Base-by-base conservation (phyloP, 371 early-diverging fungal species). In the Mortierella sp. region DNA sequence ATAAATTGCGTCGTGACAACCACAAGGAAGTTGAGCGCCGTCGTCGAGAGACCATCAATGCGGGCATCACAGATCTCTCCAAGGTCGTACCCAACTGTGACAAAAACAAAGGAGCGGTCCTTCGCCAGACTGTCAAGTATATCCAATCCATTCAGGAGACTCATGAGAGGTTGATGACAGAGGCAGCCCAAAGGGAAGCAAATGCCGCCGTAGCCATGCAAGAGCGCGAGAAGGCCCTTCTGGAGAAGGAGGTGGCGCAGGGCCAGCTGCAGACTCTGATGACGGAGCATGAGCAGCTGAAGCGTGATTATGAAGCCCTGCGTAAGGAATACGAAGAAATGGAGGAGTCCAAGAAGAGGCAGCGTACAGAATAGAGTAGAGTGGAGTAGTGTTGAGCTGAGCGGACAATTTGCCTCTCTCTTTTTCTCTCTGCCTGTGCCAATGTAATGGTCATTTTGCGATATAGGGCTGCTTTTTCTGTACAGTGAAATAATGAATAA, bases 11-110 rank as follows among this genome's bases (percentile, higher is more conserved):
- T 42, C 84, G 92, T 12, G 92, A 94, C 60, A 94, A 89, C 71
- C 97, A 96, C 81, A 96, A 95, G 82, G 90, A 93, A 60, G 95
- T 97, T 4, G 97, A 97, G 78, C 84, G 95, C 39, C 87, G 94
- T 43, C 90, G 97, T 51, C 89, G 97, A 43, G 97, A 97, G 69
- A 89, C 89, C 1, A 97, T 97, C 78, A 95, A 94, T 65, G 88
- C 88, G 8, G 95, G 95, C 0, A 96, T 97, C 62, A 89, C 86
- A 41, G 90, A 90, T 26, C 70, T 97, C 42, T 91, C 93, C 6
- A 82, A 85, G 44, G 81, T 97, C 17, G 85, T 97, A 5, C 96
- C 97, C 3, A 92, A 91, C 11, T 84, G 88, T 37, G 95, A 95
- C 58, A 93, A 91, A 79, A 94, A 95, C 80, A 96, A 96, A 79